Base-by-base conservation (phyloP, 305 asterid species). In the Euphrasia arctica region DNA sequence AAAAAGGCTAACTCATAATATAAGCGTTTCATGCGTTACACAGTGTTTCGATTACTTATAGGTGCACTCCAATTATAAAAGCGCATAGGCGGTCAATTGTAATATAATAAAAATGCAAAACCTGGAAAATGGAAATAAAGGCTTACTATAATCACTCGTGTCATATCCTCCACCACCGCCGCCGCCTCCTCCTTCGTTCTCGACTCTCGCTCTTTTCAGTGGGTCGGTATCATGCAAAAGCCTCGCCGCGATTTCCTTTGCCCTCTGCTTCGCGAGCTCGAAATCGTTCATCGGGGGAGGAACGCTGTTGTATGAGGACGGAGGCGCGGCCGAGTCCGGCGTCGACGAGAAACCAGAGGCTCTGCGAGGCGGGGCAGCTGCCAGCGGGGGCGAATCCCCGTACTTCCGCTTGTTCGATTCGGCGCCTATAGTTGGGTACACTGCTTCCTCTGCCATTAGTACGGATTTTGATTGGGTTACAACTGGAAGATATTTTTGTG, bases 261-360 rank as follows among this genome's bases (percentile, higher is more conserved):
- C 95, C 77, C 80, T 89, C 78, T 80, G 97, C 71, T 87, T 89
- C 50, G 97, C 97, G n/a, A 80, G 52, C 83, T 85, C 85, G 79
- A 89, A 79, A 60, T 85, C 94, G 64, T 58, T 83, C 84, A 76
- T 66, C 7, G 86, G 91, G 9, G 95, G 89, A 2, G 93, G 91
- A 0, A 81, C 91, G 76, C 34, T 83, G 72, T 78, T 82, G 75
- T 81, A 86, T 2, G 85, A 63, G 22, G 71, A 54, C 64, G 83
- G 85, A 8, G 81, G 77, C 13, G 59, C 63, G 14, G 65, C 73
- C 12, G 66, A 43, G 63, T 75, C 83, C 28, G 83, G 82, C 64
- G 75, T 41, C 54, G 81, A 72, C 42, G 86, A 83, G 77, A 80
- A 83, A 1, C 89, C 89, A 5, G 95, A 79, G 39, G 81, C 78